Base-by-base conservation (phyloP, 2,329 filamentous ascomycete genomes). In the Xylaria multiplex region DNA sequence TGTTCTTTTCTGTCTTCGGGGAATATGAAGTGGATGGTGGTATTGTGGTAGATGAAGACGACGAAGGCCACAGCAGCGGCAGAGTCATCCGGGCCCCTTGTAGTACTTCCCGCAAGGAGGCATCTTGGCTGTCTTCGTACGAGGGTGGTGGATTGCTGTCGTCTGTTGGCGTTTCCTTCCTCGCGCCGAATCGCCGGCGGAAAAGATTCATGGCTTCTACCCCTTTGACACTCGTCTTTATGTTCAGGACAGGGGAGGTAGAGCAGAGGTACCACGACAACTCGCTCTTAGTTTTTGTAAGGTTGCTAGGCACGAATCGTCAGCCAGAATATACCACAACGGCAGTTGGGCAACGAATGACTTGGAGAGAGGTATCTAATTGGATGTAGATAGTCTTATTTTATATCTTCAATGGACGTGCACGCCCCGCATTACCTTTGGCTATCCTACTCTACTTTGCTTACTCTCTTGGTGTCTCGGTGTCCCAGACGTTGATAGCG, bases 101-200 rank as follows among this genome's bases (percentile, higher is more conserved):
- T 13, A 66, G 24, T 5, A 66, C 49, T 16, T 58, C 50, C 6
- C 50, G 55, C 13, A 66, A 9, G 7, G 64, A 66, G n/a, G 56
- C 55, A 42, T 64, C 13, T 30, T 66, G 64, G 32, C 64, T 66
- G 35, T 66, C 64, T 27, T 66, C 50, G 49, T 66, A 66, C 27
- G 64, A 66, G 19, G 64, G 64, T 8, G 64, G 64, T 24, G 22
- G 45, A n/a, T 40, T 52, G 13, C 3, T 46, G n/a, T 46, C 19
- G 40, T n/a, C 11, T 3, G 14, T 13, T 35, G 40, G n/a, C n/a
- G 43, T 37, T 22, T 22, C 22, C 6, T 22, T 32, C 13, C 48
- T 54, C 8, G 52, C 16, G 8, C 58, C 50, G 35, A 56, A 50
- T 19, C 50, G 46, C 30, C 58, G 37, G 32, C 53, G 59, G 32